These are phyloP conservation scores for Calonectria leucothoes DNA, from an alignment of 2,329 filamentous ascomycete species.

Conservation along the genomic window DNA sequence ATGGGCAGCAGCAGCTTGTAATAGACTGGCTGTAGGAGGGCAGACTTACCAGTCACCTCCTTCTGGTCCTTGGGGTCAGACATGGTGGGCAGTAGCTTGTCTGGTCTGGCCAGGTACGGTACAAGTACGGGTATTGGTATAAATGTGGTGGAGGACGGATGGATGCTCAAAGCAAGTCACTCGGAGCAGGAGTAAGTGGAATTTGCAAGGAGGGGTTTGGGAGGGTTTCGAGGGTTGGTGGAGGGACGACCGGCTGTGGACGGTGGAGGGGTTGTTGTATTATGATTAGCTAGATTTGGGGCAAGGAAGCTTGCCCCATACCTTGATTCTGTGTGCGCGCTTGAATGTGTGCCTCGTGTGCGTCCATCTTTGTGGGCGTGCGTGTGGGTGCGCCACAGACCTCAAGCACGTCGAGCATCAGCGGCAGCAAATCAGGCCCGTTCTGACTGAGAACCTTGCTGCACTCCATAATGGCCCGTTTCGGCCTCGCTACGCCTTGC, in stretches of 20 bases:
- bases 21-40: background rate
- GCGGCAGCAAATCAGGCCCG: slow-evolving; percentile 7
- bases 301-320: slow-evolving; percentile 21
- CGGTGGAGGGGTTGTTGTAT: slow-evolving; percentile 21
- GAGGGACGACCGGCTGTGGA: slow-evolving; percentile 26
- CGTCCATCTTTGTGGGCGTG: slow-evolving; percentile 20
- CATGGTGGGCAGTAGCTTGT: slow-evolving; percentile 51
- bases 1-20: background rate
- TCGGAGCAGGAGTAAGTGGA: slow-evolving; percentile 34
- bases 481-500: background rate
- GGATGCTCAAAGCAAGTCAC: slow-evolving; percentile 37
- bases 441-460: slow-evolving; percentile 6
- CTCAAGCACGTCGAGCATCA: slow-evolving; percentile 11
- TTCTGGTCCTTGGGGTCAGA: slow-evolving; percentile 56
- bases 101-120: slow-evolving; percentile 8
- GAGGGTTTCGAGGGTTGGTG: slow-evolving; percentile 39
- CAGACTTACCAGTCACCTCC: slow-evolving; percentile 51
- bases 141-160: slow-evolving; percentile 29
- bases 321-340: slow-evolving; percentile 25
- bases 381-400: slow-evolving; percentile 18
- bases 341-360: slow-evolving; percentile 31
- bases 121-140: slow-evolving; percentile 11
- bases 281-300: slow-evolving; percentile 26
- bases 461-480: slow-evolving; percentile 4
- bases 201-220: slow-evolving; percentile 41